These are phyloP conservation scores for Daldinia childiae DNA, from an alignment of 495 filamentous ascomycete genomes.

Conservation along the genomic window DNA sequence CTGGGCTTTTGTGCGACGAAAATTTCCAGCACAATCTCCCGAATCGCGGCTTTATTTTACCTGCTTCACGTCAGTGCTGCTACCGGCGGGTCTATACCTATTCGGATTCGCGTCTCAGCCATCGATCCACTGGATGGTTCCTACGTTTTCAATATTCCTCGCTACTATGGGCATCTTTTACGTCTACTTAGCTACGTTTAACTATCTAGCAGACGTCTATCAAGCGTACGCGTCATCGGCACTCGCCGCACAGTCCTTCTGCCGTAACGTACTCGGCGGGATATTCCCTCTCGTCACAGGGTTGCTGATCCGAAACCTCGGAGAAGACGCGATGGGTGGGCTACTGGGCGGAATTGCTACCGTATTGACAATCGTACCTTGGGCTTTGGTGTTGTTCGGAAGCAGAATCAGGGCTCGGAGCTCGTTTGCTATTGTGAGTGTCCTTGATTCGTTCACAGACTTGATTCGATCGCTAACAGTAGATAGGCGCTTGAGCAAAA, in stretches of 20 bases:
- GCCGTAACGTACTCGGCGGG: slow-evolving; percentile 85
- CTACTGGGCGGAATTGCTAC: slow-evolving; percentile 79
- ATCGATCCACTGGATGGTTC: slow-evolving; percentile 79
- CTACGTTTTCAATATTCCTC: slow-evolving; percentile 72
- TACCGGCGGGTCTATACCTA: slow-evolving; percentile 72
- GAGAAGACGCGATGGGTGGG: slow-evolving; percentile 76
- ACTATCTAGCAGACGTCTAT: slow-evolving; percentile 94
- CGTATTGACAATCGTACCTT: slow-evolving; percentile 80
- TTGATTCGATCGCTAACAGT: slow-evolving; percentile 3
- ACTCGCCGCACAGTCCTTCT: slow-evolving; percentile 85
- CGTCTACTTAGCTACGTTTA: slow-evolving; percentile 91
- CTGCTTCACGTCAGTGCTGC: slow-evolving; percentile 71
- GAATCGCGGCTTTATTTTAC: slow-evolving; percentile 86
- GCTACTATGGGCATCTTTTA: slow-evolving; percentile 90
- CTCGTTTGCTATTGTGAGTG: slow-evolving; percentile 69
- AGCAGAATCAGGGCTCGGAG: slow-evolving; percentile 79
- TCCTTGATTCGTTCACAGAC: not conserved
- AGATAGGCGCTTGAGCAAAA: slow-evolving; percentile 32
- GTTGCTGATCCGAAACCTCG: slow-evolving; percentile 75
- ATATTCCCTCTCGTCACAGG: slow-evolving; percentile 81
- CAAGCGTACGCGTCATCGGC: slow-evolving; percentile 85
- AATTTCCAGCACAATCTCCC: slow-evolving; percentile 63
- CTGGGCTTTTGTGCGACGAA: slow-evolving; percentile 52
- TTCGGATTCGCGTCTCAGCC: slow-evolving; percentile 82
- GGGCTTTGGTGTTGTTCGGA: slow-evolving; percentile 85